A percentile compares a stretch with the other conserved stretches of the same genome.
Conservation (phyloP, 202 grass and related monocot genomes). For the Carex arenaria region DNA sequence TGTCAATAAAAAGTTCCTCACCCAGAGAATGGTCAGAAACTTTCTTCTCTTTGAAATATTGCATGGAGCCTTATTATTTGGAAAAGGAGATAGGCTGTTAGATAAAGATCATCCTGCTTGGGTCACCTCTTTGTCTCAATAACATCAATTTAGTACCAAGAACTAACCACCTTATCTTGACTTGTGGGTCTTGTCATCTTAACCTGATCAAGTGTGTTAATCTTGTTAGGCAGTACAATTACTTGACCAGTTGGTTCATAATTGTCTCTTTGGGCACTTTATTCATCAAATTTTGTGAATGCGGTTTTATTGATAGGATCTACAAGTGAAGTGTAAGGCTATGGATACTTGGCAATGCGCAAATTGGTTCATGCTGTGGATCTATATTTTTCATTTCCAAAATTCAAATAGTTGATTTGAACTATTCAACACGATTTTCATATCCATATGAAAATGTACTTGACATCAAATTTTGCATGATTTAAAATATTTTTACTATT, state of each 20-base stretch:
- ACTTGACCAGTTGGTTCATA: not conserved
- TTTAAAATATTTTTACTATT: no score
- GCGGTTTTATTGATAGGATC: not conserved
- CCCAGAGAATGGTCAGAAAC: no score
- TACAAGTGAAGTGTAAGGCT: not conserved
- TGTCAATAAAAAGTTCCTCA: no score
- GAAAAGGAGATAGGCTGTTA: not conserved
- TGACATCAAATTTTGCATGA: no score
- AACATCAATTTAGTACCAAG: not conserved
- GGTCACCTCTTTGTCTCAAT: constrained; percentile 1
- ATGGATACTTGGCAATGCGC: no score
- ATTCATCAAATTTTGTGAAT: not conserved
- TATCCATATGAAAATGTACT: no score
- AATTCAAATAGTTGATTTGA: no score
- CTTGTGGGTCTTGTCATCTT: not conserved
- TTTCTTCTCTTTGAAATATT: not conserved
- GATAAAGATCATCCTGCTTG: constrained; percentile 1
- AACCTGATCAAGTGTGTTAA: not conserved
- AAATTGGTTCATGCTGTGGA: no score
- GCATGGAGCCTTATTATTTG: not conserved
- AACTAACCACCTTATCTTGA: not conserved
- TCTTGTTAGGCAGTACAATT: not conserved
- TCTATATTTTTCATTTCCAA: no score
- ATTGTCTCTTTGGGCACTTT: not conserved
- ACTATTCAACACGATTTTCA: no score